Conservation (phyloP, 228 moss, liverwort and hornwort genomes). For the Sphagnum magellanicum region DNA sequence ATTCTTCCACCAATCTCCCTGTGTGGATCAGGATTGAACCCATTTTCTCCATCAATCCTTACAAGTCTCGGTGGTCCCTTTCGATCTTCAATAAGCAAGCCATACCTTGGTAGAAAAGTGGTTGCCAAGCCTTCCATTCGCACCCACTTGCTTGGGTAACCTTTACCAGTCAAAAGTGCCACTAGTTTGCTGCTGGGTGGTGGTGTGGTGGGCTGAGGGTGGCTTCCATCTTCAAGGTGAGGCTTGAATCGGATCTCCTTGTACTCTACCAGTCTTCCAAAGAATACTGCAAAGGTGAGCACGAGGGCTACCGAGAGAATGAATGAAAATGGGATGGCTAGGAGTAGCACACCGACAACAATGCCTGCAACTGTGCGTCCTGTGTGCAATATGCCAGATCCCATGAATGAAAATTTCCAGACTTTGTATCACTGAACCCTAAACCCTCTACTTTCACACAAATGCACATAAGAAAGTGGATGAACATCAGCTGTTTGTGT, state of each 20-base stretch:
- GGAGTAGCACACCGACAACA: conserved; percentile 58
- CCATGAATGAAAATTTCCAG: no score
- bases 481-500: no score
- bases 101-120: conserved; percentile 65
- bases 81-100: conserved; percentile 83
- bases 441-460: no score
- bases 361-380: conserved; percentile 72
- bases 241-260: conserved; percentile 39
- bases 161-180: conserved; percentile 27
- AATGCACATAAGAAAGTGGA: no score
- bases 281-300: conserved; percentile 55
- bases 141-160: conserved; percentile 59
- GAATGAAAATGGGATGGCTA: conserved; percentile 52
- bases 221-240: conserved; percentile 10
- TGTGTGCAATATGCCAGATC: conserved; percentile 10
- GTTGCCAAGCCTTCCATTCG: conserved; percentile 38
- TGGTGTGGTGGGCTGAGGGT: background rate
- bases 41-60: conserved; percentile 24
- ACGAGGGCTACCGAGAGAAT: conserved; percentile 54
- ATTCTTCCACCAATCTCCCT: no score
- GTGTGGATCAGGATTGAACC: background rate
- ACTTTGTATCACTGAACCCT: no score
- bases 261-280: conserved; percentile 58
- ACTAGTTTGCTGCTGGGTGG: conserved; percentile 11
- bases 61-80: conserved; percentile 77